Base-by-base conservation (phyloP, 805 yeast species). In the Kodamaea nitidulidarum region DNA sequence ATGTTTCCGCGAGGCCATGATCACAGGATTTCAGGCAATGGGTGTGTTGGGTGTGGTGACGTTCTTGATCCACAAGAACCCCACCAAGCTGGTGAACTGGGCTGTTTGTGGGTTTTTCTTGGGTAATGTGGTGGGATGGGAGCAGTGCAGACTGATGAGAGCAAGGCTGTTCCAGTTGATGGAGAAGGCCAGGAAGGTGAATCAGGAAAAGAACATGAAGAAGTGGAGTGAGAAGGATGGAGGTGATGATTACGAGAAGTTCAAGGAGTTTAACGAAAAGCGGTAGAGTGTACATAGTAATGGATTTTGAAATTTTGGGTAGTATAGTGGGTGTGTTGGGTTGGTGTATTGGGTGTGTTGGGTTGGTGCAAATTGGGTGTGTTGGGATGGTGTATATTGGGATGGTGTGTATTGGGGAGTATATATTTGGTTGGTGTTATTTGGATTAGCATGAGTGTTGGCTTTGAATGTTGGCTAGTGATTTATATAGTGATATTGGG, bases 41-140 rank as follows among this genome's bases (percentile, higher is more conserved):
- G 82, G 81, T 28, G 86, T 84, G 0, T 65, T 82, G 27, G 84
- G 86, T 0, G 64, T 80, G 0, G 80, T 82, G 20, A 80, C 84
- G 26, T 80, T 83, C 41, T 54, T 82, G 24, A 77, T 80, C 38
- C 87, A 80, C 51, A 81, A 81, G 51, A 76, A 77, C 36, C 71
- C 81, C 0, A 56, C 65, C 7, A 73, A 73, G 44, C 80, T 95
- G 1, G 68, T 77, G 11, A 86, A 90, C 54, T 90, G 96, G 96
- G 81, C 82, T 7, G 70, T 85, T 36, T 84, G 84, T 27, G 95
- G 93, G 3, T 76, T 88, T 47, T 61, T 85, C 40, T 56, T 88
- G 15, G 96, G 96, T 1, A 79, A 86, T 32, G 71, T 85, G 0
- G 80, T 85, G 18, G 86, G 95, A 1, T 90, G 96, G 96, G 96